A percentile compares a stretch with the other conserved stretches of the same genome.
phyloP scores from a whole-genome alignment of 228 moss, liverwort and hornwort genomes.

The Sphagnum fallax region DNA sequence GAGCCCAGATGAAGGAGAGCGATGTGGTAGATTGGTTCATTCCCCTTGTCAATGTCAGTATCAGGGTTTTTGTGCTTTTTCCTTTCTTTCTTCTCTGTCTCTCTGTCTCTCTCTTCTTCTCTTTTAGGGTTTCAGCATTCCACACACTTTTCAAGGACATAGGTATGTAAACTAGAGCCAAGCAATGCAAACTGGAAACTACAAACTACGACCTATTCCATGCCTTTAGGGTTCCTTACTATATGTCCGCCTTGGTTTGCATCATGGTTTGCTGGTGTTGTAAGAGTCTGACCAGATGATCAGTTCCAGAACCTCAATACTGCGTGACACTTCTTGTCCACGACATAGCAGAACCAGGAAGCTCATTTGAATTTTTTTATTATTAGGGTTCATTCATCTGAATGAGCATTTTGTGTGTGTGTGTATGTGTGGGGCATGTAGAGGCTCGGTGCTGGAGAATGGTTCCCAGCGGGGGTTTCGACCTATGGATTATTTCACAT shows the following conservation, averaged over 20 bases:
- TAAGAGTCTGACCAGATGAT: no score
- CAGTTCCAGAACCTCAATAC: no score
- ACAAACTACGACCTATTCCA: no score
- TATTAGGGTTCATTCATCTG: no score
- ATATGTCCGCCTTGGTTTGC: background rate
- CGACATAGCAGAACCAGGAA: background rate
- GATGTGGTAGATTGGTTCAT: slow-evolving; percentile 95
- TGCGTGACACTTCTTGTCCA: background rate
- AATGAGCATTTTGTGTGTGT: background rate
- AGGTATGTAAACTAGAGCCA: no score
- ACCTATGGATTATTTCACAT: slow-evolving; percentile 96
- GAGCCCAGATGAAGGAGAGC: slow-evolving; percentile 91
- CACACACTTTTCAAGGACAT: no score
- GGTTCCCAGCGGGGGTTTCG: slow-evolving; percentile 95
- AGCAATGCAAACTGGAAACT: no score
- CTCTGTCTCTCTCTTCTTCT: no score
- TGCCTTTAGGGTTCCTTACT: background rate
- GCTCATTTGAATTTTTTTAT: no score
- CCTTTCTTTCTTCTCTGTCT: no score
- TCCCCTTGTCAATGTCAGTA: slow-evolving; percentile 76
- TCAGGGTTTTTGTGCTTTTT: background rate
- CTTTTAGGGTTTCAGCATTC: no score
- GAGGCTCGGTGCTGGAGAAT: slow-evolving; percentile 98
- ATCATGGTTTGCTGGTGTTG: no score
- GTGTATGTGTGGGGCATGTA: slow-evolving; percentile 5